Evolutionary conservation across 345 rosid species (phyloP).

Genomic region (Salix suchowensis): DNA sequence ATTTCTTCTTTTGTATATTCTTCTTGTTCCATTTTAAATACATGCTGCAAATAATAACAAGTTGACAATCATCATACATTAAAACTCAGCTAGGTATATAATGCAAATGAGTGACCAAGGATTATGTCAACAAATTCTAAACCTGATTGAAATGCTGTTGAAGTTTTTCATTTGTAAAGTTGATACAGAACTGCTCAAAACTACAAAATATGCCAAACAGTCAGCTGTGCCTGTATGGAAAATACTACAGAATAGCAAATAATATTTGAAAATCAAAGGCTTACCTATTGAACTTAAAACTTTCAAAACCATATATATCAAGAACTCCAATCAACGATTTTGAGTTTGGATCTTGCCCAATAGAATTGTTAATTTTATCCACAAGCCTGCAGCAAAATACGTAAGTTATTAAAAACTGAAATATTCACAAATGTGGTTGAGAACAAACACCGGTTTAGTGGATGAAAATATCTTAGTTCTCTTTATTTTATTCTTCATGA

Average conservation of each 20-base stretch:
- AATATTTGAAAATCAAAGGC: slow-evolving; percentile 18
- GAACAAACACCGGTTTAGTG: background rate
- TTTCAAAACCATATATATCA: slow-evolving; percentile 98
- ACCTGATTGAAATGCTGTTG: slow-evolving; percentile 99
- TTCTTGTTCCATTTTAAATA: slow-evolving; percentile 99
- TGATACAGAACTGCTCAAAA: slow-evolving; percentile 99
- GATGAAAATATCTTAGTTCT: background rate
- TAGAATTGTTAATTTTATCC: slow-evolving; percentile 82
- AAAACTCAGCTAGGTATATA: slow-evolving; percentile 16
- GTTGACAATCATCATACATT: slow-evolving; percentile 11
- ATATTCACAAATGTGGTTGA: slow-evolving; percentile 4
- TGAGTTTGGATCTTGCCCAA: slow-evolving; percentile 99
- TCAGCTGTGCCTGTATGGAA: slow-evolving; percentile 16
- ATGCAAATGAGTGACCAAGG: slow-evolving; percentile 1
- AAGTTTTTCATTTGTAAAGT: slow-evolving; percentile 96
- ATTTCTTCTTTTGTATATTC: slow-evolving; percentile 98
- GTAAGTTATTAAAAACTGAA: background rate
- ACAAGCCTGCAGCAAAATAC: slow-evolving; percentile 67
- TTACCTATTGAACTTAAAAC: slow-evolving; percentile 95
- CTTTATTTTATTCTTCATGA: background rate
- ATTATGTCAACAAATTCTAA: slow-evolving; percentile 10
- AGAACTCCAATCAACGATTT: slow-evolving; percentile 92
- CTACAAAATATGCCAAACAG: slow-evolving; percentile 27
- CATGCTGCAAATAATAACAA: slow-evolving; percentile 57
- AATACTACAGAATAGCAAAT: slow-evolving; percentile 2